Conservation (phyloP, 2,329 filamentous ascomycete genomes). For the Phyllosticta citrichinensis region DNA sequence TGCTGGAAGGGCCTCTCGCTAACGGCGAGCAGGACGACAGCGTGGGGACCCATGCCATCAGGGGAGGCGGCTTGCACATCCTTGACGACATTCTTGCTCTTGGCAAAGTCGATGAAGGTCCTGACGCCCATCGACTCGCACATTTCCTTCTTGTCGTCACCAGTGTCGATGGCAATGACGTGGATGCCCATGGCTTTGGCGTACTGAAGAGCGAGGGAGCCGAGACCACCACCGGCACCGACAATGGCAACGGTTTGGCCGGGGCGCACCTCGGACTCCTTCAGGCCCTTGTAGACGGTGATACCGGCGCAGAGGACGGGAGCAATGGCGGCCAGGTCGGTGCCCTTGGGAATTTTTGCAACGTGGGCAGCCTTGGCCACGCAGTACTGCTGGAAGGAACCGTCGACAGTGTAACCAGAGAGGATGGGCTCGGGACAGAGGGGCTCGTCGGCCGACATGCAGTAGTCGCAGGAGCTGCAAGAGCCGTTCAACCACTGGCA, state of each 20-base stretch:
- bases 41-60: slow-evolving; percentile 77
- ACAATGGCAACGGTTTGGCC: slow-evolving; percentile 77
- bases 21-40: slow-evolving; percentile 77
- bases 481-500: slow-evolving; percentile 75
- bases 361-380: slow-evolving; percentile 80
- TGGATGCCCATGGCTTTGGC: slow-evolving; percentile 83
- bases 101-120: slow-evolving; percentile 71
- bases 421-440: slow-evolving; percentile 66
- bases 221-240: slow-evolving; percentile 76
- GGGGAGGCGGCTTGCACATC: slow-evolving; percentile 74
- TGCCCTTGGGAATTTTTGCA: slow-evolving; percentile 68
- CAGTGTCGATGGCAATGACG: slow-evolving; percentile 73
- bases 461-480: slow-evolving; percentile 76
- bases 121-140: slow-evolving; percentile 57
- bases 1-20: slow-evolving; percentile 93
- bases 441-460: slow-evolving; percentile 63
- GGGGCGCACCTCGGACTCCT: slow-evolving; percentile 65
- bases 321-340: slow-evolving; percentile 64
- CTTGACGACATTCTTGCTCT: slow-evolving; percentile 64
- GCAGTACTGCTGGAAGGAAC: slow-evolving; percentile 86
- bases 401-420: slow-evolving; percentile 88
- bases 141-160: slow-evolving; percentile 68
- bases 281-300: slow-evolving; percentile 85
- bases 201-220: slow-evolving; percentile 73
- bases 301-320: slow-evolving; percentile 78